Percentiles rank a stretch among this genome's conserved stretches.
phyloP scores from a whole-genome alignment of 306 rosid species.

The Trichosanthes cucumerina region DNA sequence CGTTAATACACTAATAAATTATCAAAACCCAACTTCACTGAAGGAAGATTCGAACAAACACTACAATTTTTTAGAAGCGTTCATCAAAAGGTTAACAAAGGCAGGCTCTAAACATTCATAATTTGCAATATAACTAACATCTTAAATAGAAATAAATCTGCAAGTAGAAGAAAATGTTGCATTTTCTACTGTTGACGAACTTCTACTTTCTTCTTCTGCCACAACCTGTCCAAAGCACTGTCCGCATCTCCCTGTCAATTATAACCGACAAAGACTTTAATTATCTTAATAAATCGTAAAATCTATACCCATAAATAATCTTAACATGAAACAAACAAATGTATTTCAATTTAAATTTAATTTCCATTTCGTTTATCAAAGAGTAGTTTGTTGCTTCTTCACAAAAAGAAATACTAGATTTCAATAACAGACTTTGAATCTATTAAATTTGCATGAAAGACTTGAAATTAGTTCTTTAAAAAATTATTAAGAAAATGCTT shows the following conservation, averaged over 20 bases:
- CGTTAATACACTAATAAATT: neutral
- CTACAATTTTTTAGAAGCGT: neutral
- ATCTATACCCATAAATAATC: neutral
- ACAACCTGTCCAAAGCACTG: conserved; percentile 47
- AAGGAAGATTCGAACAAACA: neutral
- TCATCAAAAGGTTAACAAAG: neutral
- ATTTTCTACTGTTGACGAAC: conserved; percentile 30
- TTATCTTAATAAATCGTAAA: neutral
- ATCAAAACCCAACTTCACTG: neutral
- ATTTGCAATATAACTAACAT: neutral
- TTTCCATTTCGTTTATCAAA: too few relatives aligned
- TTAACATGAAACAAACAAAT: neutral
- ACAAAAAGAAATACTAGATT: too few relatives aligned
- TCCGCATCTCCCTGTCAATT: conserved; percentile 33
- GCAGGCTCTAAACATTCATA: neutral
- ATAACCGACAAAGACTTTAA: neutral
- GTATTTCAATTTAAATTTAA: too few relatives aligned
- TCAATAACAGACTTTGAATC: too few relatives aligned
- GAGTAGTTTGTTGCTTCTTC: too few relatives aligned
- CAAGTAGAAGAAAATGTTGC: neutral
- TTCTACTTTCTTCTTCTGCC: conserved; percentile 47
- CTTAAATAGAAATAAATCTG: neutral
- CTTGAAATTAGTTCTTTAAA: too few relatives aligned
- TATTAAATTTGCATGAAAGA: too few relatives aligned
- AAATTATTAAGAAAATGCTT: too few relatives aligned